Base-by-base conservation (phyloP, 306 rosid genomes). In the Acacia confusa region DNA sequence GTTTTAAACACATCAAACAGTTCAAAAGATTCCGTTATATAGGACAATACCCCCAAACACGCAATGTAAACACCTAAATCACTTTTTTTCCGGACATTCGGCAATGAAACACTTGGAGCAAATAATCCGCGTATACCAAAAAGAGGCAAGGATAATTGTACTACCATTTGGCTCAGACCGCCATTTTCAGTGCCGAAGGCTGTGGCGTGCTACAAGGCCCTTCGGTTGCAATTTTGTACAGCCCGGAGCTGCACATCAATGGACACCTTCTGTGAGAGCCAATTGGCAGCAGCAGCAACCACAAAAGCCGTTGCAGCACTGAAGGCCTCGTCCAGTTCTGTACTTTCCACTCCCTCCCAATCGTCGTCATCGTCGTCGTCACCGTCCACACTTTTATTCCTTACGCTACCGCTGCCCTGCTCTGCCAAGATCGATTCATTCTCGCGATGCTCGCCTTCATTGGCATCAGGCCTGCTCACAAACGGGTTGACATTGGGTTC, bases 141-240 rank as follows among this genome's bases (percentile, higher is more conserved):
- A 30, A 67, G 47, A 34, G 15, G 63, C n/a, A 80, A 76, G 20
- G 45, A 40, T 32, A 60, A 24, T 78, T 10, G 28, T 27, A 5
- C 71, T 92, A 96, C 99, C 99, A 96, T 81, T 96, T 96, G 27
- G 99, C 98, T 9, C 99, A 94, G 82, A 97, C 97, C 6, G 99
- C 87, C 90, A 96, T 88, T 86, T 96, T 96, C 79, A 96, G 86
- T 7, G 99, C 87, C 70, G 97, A 93, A 3, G 99, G 99, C 79
- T 92, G 99, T 4, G 97, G 90, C 16, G 92, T 53, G 75, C 90
- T 89, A 60, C 99, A 96, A 11, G 99, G 99, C 14, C 99, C 99
- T 83, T 96, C 99, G 2, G 99, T 96, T 24, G 99, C 98, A 67
- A 96, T 93, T 90, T 96, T 96, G 86, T 96, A 96, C 72, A 91